These are phyloP conservation scores for Vigna reflexopilosa DNA, from an alignment of 306 rosid species.

Conservation along the genomic window DNA sequence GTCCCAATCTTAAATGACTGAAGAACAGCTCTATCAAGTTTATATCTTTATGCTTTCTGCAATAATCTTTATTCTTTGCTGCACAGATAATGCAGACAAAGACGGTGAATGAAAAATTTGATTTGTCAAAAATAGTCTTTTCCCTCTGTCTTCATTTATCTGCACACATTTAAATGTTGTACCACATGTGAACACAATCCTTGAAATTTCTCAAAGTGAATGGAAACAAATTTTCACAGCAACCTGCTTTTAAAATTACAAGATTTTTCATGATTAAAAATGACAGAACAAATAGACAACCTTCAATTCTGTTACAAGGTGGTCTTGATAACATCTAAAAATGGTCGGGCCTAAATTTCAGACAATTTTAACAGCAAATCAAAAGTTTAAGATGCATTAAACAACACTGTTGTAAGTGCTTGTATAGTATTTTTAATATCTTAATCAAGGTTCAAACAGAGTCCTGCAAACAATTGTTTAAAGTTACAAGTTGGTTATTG, in stretches of 20 bases:
- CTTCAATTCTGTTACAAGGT: no score
- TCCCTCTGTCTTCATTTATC: neutral
- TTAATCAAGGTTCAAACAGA: neutral
- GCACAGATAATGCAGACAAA: neutral
- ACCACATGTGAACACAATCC: neutral
- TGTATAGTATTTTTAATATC: neutral
- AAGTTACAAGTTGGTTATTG: slow-evolving; percentile 19
- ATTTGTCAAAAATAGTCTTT: neutral
- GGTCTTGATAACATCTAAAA: neutral
- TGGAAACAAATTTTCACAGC: neutral
- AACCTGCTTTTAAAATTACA: neutral
- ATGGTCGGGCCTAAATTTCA: neutral
- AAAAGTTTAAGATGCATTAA: neutral
- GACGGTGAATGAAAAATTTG: neutral
- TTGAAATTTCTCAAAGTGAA: neutral
- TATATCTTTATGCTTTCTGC: neutral
- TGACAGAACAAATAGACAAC: neutral
- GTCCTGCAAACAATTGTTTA: neutral
- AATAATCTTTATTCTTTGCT: neutral
- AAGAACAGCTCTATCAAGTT: neutral
- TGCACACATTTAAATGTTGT: neutral
- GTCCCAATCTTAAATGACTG: neutral
- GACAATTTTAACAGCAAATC: neutral
- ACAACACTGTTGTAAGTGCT: no score
- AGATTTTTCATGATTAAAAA: neutral